Percentiles rank a stretch among this genome's conserved stretches.
phyloP scores from a whole-genome alignment of 2,329 filamentous ascomycete genomes.

The Fusarium papillatum region DNA sequence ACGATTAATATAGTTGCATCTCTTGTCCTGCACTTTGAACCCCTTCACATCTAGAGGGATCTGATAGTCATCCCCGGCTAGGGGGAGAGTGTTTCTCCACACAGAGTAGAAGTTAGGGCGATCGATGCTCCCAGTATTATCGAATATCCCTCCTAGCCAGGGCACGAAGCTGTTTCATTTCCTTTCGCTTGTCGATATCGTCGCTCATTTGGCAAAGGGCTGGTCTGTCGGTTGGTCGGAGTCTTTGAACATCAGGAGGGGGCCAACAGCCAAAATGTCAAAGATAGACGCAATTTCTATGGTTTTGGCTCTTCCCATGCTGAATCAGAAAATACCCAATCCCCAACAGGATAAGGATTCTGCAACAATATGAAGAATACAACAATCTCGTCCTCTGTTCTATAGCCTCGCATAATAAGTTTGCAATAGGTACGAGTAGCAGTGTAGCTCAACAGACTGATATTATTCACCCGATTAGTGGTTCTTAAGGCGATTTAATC shows the following conservation, averaged over 20 bases:
- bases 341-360: not conserved
- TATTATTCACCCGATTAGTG: not conserved
- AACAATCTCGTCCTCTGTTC: not conserved
- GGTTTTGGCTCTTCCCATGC: not conserved
- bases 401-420: conserved; percentile 16
- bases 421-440: not conserved
- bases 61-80: conserved; percentile 35
- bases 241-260: not conserved
- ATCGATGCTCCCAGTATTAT: conserved; percentile 25
- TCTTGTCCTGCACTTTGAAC: not conserved
- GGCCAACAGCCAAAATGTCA: conserved; percentile 26
- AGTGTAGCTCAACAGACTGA: rapidly evolving
- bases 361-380: conserved; percentile 11
- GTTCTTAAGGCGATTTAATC: not conserved
- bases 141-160: not conserved
- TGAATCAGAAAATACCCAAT: not conserved
- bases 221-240: conserved; percentile 6
- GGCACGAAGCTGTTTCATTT: not conserved
- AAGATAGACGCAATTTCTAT: conserved; percentile 28
- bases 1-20: conserved; percentile 11
- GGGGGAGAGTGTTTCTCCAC: conserved; percentile 39
- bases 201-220: conserved; percentile 5
- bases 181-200: not conserved
- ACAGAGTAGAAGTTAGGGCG: conserved; percentile 31
- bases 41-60: conserved; percentile 18